Percentiles rank a stretch among this genome's conserved stretches.
Evolutionary conservation across 768 basidiomycete genomes (phyloP).

Genomic region (Pulveroboletus sp.): DNA sequence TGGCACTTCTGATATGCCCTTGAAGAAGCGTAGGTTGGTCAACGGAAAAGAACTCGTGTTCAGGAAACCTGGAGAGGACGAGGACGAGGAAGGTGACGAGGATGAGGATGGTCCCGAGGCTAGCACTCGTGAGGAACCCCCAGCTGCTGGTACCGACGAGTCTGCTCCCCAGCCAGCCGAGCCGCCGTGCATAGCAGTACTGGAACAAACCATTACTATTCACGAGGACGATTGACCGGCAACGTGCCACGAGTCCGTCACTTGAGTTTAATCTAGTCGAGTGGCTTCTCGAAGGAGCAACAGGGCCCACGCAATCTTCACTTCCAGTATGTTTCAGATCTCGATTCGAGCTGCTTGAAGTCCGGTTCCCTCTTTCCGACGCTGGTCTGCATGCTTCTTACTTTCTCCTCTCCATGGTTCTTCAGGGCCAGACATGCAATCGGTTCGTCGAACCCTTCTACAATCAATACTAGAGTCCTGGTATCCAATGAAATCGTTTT

Average conservation of each 20-base stretch:
- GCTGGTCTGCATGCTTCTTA: too few relatives aligned
- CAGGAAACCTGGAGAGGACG: conserved; percentile 50
- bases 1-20: conserved; percentile 38
- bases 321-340: too few relatives aligned
- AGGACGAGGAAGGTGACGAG: conserved; percentile 42
- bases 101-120: conserved; percentile 22
- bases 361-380: too few relatives aligned
- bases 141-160: conserved; percentile 1
- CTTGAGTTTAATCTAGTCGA: too few relatives aligned
- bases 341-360: too few relatives aligned
- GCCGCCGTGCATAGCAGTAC: conserved; percentile 24
- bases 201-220: conserved; percentile 41
- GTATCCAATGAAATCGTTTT: conserved; percentile 38
- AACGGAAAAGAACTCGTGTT: conserved; percentile 72
- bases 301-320: too few relatives aligned
- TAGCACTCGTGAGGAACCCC: conserved; percentile 1
- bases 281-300: too few relatives aligned
- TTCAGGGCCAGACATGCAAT: conserved; percentile 59
- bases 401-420: conserved; percentile 2
- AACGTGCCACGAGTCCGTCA: too few relatives aligned
- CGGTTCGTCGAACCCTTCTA: conserved; percentile 52
- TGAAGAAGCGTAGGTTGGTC: conserved; percentile 81
- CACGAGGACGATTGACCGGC: conserved; percentile 50
- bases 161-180: conserved; percentile 3
- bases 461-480: conserved; percentile 35